Conservation (phyloP, 495 filamentous ascomycete genomes). For the Hypoxylon intermedium region DNA sequence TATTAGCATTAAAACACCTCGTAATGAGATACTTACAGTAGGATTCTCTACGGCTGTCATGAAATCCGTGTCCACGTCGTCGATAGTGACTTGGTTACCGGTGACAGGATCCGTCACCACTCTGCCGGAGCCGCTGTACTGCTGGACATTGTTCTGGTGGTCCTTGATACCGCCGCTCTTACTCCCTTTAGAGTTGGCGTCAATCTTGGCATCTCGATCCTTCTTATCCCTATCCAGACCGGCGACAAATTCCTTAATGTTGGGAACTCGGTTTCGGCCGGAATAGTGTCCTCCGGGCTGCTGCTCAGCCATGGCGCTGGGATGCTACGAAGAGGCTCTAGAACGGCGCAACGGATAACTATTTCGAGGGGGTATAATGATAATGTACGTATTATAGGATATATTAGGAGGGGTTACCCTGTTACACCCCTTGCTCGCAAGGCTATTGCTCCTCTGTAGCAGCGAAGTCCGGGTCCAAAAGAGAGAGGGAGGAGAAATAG, state of each 20-base stretch:
- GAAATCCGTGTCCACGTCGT: slow-evolving; percentile 74
- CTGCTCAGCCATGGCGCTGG: slow-evolving; percentile 37
- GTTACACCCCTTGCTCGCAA: neutral
- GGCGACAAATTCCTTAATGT: slow-evolving; percentile 82
- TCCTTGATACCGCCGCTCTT: slow-evolving; percentile 45
- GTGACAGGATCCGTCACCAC: slow-evolving; percentile 88
- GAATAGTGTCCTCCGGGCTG: slow-evolving; percentile 62
- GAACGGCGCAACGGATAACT: slow-evolving; percentile 7
- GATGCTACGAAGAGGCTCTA: neutral
- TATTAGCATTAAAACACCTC: neutral
- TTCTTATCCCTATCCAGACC: slow-evolving; percentile 79
- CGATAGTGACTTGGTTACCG: slow-evolving; percentile 83
- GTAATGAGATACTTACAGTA: slow-evolving; percentile 63
- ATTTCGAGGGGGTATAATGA: slow-evolving; percentile 1
- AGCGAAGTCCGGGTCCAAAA: too few species aligned
- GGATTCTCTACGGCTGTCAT: slow-evolving; percentile 76
- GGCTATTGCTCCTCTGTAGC: neutral
- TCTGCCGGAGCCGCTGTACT: slow-evolving; percentile 60
- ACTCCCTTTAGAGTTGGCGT: slow-evolving; percentile 55
- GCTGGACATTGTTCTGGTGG: slow-evolving; percentile 48
- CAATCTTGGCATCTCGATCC: slow-evolving; percentile 71
- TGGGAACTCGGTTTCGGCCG: slow-evolving; percentile 79
- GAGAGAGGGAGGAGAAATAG: neutral
- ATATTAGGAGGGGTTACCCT: neutral
- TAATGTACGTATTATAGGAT: slow-evolving; percentile 1